Evolutionary conservation across 768 basidiomycete genomes (phyloP), one percentile per base, ranked within the genome.

Genomic region (Lactarius hatsudake): DNA sequence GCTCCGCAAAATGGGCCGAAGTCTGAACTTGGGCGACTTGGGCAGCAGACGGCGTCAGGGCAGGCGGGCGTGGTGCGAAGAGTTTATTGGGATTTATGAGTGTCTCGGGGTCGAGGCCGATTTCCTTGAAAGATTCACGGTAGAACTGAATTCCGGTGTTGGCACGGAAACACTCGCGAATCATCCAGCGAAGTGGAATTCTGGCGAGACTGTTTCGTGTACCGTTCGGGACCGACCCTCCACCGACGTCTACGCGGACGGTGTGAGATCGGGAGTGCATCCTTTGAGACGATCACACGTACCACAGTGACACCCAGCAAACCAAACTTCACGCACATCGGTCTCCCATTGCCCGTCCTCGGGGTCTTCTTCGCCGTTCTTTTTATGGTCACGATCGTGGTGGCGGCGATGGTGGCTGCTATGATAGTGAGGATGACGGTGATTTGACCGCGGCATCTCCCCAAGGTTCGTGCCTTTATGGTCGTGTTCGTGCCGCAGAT

Each of bases 321-420:
- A 93, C 91, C 91, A 93, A 1, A 93, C 91, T 70, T 93, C 90
- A 57, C 84, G 80, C 4, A 90, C 84, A 65, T 91, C 78, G 0
- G 90, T 91, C 60, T 74, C 54, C n/a, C 55, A 56, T 18, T 40
- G 45, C 28, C 76, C 75, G 13, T 6, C 76, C 73, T 79, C 75
- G 61, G 80, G 83, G 26, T 77, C 74, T 0, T 68, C 69, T 65
- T 86, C 84, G 12, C 82, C 75, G 43, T 84, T 59, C 40, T 62
- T 42, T 51, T 66, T 68, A 64, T 74, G 74, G 60, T 77, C 76
- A 63, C 74, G 74, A 59, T 77, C 76, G 65, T 65, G 18, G 61
- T 64, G 2, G 54, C 5, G 2, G 53, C 5, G 38, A 10, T 57
- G 54, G 28, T 42, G 18, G 7, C 10, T 6, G 30, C 13, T 12